Conservation (phyloP, 495 filamentous ascomycete species). For the Penicillium odoratum region DNA sequence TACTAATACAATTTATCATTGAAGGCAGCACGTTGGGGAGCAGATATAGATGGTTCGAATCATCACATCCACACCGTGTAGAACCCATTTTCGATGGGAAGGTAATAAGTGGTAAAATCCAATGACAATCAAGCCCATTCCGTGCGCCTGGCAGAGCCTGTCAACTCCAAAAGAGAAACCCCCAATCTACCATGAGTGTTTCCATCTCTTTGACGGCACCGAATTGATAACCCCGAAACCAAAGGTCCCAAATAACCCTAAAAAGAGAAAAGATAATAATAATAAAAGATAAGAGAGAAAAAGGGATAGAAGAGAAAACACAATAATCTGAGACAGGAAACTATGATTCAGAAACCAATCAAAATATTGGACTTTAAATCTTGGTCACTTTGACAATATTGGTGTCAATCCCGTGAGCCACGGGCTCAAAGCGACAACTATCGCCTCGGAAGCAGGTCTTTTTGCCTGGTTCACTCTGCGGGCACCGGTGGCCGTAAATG, state of each 20-base stretch:
- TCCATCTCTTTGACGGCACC: conserved; percentile 7
- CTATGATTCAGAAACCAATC: neutral
- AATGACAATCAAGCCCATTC: neutral
- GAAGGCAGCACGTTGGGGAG: neutral
- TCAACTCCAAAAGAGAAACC: conserved; percentile 6
- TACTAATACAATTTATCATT: conserved; percentile 7
- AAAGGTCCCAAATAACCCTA: neutral
- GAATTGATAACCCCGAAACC: conserved; percentile 6
- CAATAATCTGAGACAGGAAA: neutral
- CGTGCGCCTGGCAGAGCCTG: conserved; percentile 2
- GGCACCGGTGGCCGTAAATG: conserved; percentile 77
- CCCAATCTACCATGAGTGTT: conserved; percentile 9
- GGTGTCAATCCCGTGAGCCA: conserved; percentile 52
- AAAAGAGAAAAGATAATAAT: neutral
- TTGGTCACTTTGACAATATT: conserved; percentile 55
- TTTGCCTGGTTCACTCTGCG: conserved; percentile 47
- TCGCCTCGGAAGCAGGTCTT: conserved; percentile 54
- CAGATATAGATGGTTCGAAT: neutral
- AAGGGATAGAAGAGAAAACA: neutral
- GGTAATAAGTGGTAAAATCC: neutral
- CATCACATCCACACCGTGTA: neutral
- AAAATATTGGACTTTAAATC: conserved; percentile 32
- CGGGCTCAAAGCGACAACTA: conserved; percentile 50
- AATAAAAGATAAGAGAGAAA: neutral
- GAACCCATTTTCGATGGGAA: neutral